Base-by-base conservation (phyloP, 2,329 filamentous ascomycete species). In the Coleophoma crateriformis region DNA sequence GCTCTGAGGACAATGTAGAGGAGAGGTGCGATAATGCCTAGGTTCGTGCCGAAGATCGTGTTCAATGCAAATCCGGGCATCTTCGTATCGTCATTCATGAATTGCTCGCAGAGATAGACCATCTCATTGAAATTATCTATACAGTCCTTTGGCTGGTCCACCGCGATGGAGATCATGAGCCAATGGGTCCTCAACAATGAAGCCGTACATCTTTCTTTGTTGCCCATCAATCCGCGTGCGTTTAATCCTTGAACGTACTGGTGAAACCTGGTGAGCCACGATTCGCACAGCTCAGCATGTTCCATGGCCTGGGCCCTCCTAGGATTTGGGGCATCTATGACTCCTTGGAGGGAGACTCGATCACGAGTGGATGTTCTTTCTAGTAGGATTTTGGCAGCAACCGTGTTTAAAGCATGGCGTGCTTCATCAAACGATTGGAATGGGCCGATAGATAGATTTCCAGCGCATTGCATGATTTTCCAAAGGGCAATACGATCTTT, bases 1-100 rank as follows among this genome's bases (percentile, higher is more conserved):
- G 55, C 54, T 48, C 54, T 49, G 2, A 62, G 20, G 8, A 54
- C 50, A 3, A 51, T 52, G 46, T 60, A 62, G 22, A 61, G 57
- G 7, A 64, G 39, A 19, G 60, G 60, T 7, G 59, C 53, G 15
- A 64, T 58, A 5, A 64, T 33, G 5, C 59, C 57, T 15, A 61
- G 50, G 44, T 64, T 59, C 3, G 63, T 48, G 2, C 60, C 58
- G 34, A 65, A 65, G 0, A 49, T 59, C 54, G 22, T 54, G 49
- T 11, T 53, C 46, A 46, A 45, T 1, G 33, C 38, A 14, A 43
- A 46, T 13, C 42, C 19, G 11, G 45, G 44, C 11, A 43, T 46
- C 8, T 22, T 45, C 10, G 40, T 51, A 6, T 53, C 43, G 2
- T 40, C 44, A 15, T 44, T 13, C 12, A 56, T 42, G 4, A 58